phyloP scores from a whole-genome alignment of 805 yeast species.

The Wickerhamomyces rabaulensis region DNA sequence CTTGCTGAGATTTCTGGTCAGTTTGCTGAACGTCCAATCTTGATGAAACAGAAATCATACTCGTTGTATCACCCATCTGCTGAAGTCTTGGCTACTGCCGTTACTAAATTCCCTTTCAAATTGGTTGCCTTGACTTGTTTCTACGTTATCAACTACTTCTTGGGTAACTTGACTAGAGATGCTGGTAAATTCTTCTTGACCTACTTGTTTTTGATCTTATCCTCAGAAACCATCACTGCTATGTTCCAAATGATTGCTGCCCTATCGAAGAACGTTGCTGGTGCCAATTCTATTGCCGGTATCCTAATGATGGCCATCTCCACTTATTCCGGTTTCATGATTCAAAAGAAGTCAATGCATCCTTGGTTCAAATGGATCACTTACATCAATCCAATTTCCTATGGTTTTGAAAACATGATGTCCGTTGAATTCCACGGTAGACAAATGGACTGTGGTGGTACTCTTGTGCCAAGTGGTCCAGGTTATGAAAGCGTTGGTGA shows the following conservation, averaged over 20 bases:
- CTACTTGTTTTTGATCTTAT: constrained; percentile 37
- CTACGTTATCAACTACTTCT: constrained; percentile 47
- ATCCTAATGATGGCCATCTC: constrained; percentile 42
- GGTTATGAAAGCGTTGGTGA: constrained; percentile 37
- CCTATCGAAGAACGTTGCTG: constrained; percentile 11
- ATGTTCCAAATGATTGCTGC: constrained; percentile 53
- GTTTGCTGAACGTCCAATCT: constrained; percentile 51
- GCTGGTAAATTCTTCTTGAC: constrained; percentile 53
- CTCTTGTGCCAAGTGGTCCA: constrained; percentile 57
- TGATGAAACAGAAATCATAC: constrained; percentile 66
- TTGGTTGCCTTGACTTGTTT: constrained; percentile 40
- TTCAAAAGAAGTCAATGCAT: constrained; percentile 56
- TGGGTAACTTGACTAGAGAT: constrained; percentile 44
- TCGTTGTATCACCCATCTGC: constrained; percentile 72
- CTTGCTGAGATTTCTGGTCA: constrained; percentile 41
- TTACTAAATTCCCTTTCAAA: constrained; percentile 63
- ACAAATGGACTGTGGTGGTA: constrained; percentile 46
- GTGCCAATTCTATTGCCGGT: constrained; percentile 59
- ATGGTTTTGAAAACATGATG: constrained; percentile 59
- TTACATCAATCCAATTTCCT: constrained; percentile 52
- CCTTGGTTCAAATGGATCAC: constrained; percentile 71
- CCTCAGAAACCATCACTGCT: constrained; percentile 43
- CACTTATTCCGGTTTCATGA: constrained; percentile 61
- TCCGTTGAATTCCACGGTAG: constrained; percentile 59
- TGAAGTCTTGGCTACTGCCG: constrained; percentile 59